Base-by-base conservation (phyloP, 768 basidiomycete genomes). In the Strobilomyces dryophilus region DNA sequence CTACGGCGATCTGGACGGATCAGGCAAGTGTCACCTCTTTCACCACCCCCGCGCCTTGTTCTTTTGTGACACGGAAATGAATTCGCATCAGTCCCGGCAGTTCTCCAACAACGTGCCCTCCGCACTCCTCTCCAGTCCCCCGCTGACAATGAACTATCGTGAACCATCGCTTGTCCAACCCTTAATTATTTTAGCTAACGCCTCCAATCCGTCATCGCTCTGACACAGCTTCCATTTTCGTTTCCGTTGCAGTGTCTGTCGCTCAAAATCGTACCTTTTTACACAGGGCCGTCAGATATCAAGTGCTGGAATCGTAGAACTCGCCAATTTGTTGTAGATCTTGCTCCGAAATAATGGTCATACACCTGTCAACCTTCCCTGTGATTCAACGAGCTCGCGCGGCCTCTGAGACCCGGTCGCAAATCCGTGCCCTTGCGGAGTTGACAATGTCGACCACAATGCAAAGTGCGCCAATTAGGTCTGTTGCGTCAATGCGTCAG, bases 31-130 rank as follows among this genome's bases (percentile, higher is more conserved):
- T 58, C 66, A 55, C 35, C 62, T 60, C 63, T 55, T 67, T 47
- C 58, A 59, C 60, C 55, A 52, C 40, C 42, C 24, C 49, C 57
- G 48, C 49, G 64, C 60, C 61, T 57, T 58, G 57, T 61, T 56
- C 59, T 56, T 58, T 57, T 58, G 54, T 53, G 56, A 59, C 56
- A 59, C 69, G 70, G 68, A 71, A 60, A 71, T 70, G 66, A 71
- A 62, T 54, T 55, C 58, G 52, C 66, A 60, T 59, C 66, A 64
- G 29, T 55, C 41, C 59, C 55, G 56, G 55, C 41, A 52, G 58
- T 55, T 57, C 41, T 54, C 36, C 47, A 48, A 52, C 41, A 63
- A 41, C 63, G 59, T 54, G 61, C 51, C 21, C 54, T 51, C 52
- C 43, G 52, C 60, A 54, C 60, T 57, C 53, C 44, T 47, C 51